Base-by-base conservation (phyloP, 495 filamentous ascomycete species). In the Trichocladium uniseriatum region DNA sequence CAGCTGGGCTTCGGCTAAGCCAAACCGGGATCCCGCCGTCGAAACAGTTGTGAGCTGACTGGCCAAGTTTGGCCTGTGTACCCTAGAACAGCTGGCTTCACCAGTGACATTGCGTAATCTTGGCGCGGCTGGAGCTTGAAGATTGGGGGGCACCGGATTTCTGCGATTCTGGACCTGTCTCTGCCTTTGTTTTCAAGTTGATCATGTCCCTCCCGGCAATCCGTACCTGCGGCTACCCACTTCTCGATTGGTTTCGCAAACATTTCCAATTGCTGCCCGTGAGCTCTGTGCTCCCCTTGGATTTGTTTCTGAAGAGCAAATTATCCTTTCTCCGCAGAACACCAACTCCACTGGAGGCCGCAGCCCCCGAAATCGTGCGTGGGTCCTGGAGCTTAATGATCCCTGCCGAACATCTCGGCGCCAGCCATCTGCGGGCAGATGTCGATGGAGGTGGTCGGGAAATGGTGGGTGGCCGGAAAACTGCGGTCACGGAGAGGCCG, bases 361-460 rank as follows among this genome's bases (percentile, higher is more conserved):
- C 35, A 10, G n/a, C 19, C 24, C 46, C 36, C 28, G 13, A 32
- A n/a, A 40, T 40, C 11, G 27, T 19, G 36, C 14, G 35, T 11
- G 35, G 35, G 35, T 37, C 35, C 22, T 19, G 16, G 19, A n/a
- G 8, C 24, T 4, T 27, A 4, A 8, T 27, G 24, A 54, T 54
- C 52, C 52, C 42, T 42, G 46, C 13, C 37, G 52, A 24, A 43
- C 27, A 49, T 49, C 47, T 49, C 39, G 39, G 43, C 43, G 28
- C 16, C 22, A 29, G 14, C 41, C 22, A 15, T 11, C 14, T 8
- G 40, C 13, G 20, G 10, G 38, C 5, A 41, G 38, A 41, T n/a
- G n/a, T n/a, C n/a, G n/a, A n/a, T n/a, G n/a, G n/a, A n/a, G n/a
- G n/a, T n/a, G n/a, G n/a, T n/a, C n/a, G n/a, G n/a, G n/a, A n/a